These are phyloP conservation scores for Trametes cingulata DNA, from an alignment of 768 basidiomycete species.

Conservation along the genomic window DNA sequence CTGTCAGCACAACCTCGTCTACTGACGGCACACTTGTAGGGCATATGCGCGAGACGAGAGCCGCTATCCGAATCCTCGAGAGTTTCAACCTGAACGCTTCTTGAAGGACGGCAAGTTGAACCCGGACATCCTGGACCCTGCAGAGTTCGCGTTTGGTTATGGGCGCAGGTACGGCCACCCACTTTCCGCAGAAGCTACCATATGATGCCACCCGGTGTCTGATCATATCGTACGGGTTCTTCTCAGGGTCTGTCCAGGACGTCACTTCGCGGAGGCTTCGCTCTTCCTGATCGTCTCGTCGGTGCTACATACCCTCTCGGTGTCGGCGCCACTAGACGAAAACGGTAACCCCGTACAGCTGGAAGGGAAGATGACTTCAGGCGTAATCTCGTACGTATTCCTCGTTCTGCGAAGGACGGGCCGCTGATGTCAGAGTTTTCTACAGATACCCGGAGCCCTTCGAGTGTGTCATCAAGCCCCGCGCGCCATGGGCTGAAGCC, in stretches of 20 bases:
- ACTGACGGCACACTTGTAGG: conserved; percentile 23
- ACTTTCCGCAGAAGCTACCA: background rate
- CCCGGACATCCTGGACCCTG: conserved; percentile 13
- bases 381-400: conserved; percentile 18
- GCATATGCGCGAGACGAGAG: conserved; percentile 39
- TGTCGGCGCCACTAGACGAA: conserved; percentile 4
- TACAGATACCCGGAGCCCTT: conserved; percentile 29
- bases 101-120: conserved; percentile 8
- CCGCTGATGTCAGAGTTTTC: background rate
- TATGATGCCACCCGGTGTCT: background rate
- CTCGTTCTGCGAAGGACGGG: too few relatives aligned
- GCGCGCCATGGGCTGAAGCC: conserved; percentile 15
- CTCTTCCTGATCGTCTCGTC: conserved; percentile 13
- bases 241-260: conserved; percentile 28
- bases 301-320: conserved; percentile 11
- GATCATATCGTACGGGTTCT: background rate
- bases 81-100: conserved; percentile 42
- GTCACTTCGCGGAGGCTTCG: conserved; percentile 24
- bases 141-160: background rate
- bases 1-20: background rate
- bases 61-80: conserved; percentile 35
- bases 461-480: conserved; percentile 26
- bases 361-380: conserved; percentile 1
- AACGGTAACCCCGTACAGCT: background rate
- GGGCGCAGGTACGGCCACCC: background rate